Base-by-base conservation (phyloP, 2,329 filamentous ascomycete genomes). In the Rhytidhysteron rufulum region DNA sequence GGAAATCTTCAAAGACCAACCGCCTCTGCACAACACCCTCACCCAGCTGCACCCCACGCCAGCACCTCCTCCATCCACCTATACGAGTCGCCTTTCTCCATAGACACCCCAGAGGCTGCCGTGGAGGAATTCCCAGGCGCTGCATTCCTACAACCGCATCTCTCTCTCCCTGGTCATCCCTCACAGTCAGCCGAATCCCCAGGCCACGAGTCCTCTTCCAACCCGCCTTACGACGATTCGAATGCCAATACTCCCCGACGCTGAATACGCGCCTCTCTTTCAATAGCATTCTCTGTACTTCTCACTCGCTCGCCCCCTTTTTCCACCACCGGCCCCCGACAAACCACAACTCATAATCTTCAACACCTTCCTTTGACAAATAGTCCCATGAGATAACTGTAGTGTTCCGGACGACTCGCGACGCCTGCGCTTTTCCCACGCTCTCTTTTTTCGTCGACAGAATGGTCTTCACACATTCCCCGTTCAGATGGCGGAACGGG, bases 321-420 rank as follows among this genome's bases (percentile, higher is more conserved):
- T 30, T 13, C 15, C 19, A 13, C 15, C 31, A 34, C 4, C n/a
- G 4, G 35, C 29, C 32, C 31, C 17, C 30, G 19, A 31, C 15
- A 34, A 25, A 33, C 41, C 13, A 32, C 22, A n/a, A n/a, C n/a
- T n/a, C n/a, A n/a, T n/a, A n/a, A n/a, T n/a, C n/a, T n/a, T n/a
- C n/a, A n/a, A n/a, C n/a, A n/a, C n/a, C n/a, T n/a, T 8, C 33
- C 34, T 34, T 39, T 29, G 34, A 36, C 18, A 40, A 31, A 29
- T 33, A 38, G 40, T 37, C 47, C 53, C 50, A 65, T 66, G 63
- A 55, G 48, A 63, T 63, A 65, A 59, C 53, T 38, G 60, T 49
- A 39, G 52, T 38, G 37, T 43, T 44, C 50, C 51, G 43, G 46
- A 44, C 43, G 45, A 37, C 46, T 24, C 25, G 25, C 31, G 30